phyloP scores from a whole-genome alignment of 2,329 filamentous ascomycete genomes.

The Pseudocercospora crystallina region DNA sequence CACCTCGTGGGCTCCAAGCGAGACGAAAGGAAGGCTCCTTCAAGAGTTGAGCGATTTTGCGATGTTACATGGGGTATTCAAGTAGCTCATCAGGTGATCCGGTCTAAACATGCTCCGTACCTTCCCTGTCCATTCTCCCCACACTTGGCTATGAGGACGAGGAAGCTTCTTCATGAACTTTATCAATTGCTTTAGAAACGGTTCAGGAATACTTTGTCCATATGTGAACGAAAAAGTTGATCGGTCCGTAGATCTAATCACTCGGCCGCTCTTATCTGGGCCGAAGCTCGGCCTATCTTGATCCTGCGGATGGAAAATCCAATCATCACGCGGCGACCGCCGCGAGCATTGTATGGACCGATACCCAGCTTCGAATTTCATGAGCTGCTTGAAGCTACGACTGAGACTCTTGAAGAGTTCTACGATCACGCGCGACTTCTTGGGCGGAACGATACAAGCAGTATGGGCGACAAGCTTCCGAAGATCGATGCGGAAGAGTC shows the following conservation, averaged over 20 bases:
- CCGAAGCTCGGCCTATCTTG: constrained; percentile 2
- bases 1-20: constrained; percentile 48
- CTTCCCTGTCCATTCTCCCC: too few relatives aligned
- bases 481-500: neutral
- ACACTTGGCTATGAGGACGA: too few relatives aligned
- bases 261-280: neutral
- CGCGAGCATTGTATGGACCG: neutral
- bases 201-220: too few relatives aligned
- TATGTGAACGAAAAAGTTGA: too few relatives aligned
- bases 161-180: too few relatives aligned
- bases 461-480: neutral
- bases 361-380: neutral
- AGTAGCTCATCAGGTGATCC: too few relatives aligned
- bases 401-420: neutral
- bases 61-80: neutral
- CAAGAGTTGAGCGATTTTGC: constrained; percentile 12
- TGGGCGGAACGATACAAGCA: neutral
- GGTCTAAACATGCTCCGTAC: too few relatives aligned
- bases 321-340: neutral
- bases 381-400: neutral
- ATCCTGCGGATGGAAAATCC: too few relatives aligned
- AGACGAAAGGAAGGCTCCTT: constrained; percentile 35
- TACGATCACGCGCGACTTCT: neutral
- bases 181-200: too few relatives aligned
- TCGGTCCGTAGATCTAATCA: too few relatives aligned